These are phyloP conservation scores for Nannochloropsis gaditana DNA, from an alignment of 108 stramenopile genomes.

Conservation along the genomic window DNA sequence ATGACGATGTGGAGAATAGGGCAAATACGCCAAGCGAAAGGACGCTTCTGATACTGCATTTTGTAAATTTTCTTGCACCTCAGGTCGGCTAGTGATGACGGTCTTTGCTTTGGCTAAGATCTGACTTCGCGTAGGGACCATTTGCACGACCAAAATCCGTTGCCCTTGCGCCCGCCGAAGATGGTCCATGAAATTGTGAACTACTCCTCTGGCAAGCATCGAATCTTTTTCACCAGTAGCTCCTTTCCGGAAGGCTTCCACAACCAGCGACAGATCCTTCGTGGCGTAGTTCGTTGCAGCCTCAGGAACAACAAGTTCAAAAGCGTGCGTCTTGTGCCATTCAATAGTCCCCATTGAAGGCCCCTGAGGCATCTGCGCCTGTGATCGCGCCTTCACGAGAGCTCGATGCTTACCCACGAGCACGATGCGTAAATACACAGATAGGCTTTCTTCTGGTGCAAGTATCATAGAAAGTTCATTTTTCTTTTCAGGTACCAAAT, in stretches of 20 bases:
- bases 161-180: not conserved
- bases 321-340: not conserved
- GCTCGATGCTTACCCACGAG: not conserved
- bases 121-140: not conserved
- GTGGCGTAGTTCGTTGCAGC: not conserved
- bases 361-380: not conserved
- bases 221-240: not conserved
- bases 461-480: not conserved
- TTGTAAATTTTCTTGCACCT: not conserved
- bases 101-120: not conserved
- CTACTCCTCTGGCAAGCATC: not conserved
- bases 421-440: not conserved
- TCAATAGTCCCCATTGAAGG: not conserved
- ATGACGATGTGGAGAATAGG: not conserved
- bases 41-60: not conserved
- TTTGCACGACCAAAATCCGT: not conserved
- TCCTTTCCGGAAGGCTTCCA: not conserved
- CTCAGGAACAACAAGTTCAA: not conserved
- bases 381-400: not conserved
- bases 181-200: not conserved
- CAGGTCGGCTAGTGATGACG: not conserved
- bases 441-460: not conserved
- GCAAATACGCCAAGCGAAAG: conserved; percentile 6
- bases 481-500: not conserved
- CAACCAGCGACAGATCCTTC: not conserved